Evolutionary conservation across 2,329 filamentous ascomycete species (phyloP), one percentile per base, ranked within the genome.

Genomic region (Diaporthe humulicola): DNA sequence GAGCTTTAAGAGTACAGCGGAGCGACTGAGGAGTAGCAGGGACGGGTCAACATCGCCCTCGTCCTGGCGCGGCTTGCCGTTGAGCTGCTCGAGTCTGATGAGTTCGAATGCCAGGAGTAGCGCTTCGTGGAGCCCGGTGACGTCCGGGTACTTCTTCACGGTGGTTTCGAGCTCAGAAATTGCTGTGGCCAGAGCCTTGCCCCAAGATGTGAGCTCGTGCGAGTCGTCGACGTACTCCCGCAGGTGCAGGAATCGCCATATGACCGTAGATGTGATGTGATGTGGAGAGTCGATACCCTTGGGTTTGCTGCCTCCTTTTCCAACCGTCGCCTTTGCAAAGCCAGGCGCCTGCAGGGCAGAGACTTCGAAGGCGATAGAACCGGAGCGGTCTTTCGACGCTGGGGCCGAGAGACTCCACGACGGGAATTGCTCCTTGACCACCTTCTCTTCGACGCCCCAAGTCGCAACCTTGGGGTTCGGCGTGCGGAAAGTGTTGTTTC

Each of bases 231-330:
- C 88, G 80, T 98, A 99, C 33, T 93, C 95, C 75, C 96, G 92
- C 66, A 98, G 88, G 81, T 98, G 95, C 30, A 99, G 88, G 84
- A 98, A 97, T 73, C 95, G 91, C 93, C 95, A 98, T 74, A 96
- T 89, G 9, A 93, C 91, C 79, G 98, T 94, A 25, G 90, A 90
- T 10, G 88, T 84, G 72, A 95, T 86, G 72, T 96, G 89, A 79
- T 97, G 94, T 22, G 84, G 82, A 30, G 87, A 88, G 66, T 93
- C 89, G 77, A 93, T 90, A n/a, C 93, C 90, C 75, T 88, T 90
- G 19, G 84, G 81, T 79, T 86, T 88, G 77, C 89, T 91, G 19
- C 56, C 56, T 54, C 56, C 12, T 73, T 88, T 90, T 33, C 90
- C 87, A 70, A 94, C 88, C 0, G 94, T 95, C 78, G 91, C 91